phyloP scores from a whole-genome alignment of 257 asterid genomes.

The Craterostigma plantagineum region DNA sequence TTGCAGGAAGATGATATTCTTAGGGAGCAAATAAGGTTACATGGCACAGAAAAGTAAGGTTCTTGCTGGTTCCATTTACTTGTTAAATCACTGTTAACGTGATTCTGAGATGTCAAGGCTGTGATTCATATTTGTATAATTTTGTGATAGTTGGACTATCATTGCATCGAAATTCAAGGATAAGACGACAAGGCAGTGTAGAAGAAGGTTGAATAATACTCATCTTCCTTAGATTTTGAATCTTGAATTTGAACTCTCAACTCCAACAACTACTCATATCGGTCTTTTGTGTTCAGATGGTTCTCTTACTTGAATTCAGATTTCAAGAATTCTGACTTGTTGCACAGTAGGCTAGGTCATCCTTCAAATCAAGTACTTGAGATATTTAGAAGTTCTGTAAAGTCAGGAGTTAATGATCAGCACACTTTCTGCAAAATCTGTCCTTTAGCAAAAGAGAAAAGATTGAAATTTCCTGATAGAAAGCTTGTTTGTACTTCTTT shows the following conservation, averaged over 20 bases:
- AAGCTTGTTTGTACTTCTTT: no score
- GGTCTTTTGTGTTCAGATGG: slow-evolving; percentile 41
- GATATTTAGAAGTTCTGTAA: no score
- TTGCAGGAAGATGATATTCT: slow-evolving; percentile 93
- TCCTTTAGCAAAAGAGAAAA: no score
- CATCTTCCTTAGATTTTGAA: not conserved
- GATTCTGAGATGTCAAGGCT: slow-evolving; percentile 12
- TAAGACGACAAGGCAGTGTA: slow-evolving; percentile 95
- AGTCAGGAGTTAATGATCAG: no score
- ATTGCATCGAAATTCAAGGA: slow-evolving; percentile 87
- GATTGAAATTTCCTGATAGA: no score
- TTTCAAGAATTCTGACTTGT: no score
- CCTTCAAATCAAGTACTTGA: no score
- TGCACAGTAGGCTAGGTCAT: no score
- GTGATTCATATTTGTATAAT: slow-evolving; percentile 4
- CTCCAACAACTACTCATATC: not conserved
- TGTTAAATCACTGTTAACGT: no score
- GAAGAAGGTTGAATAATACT: slow-evolving; percentile 50
- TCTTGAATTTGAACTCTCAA: not conserved
- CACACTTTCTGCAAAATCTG: no score
- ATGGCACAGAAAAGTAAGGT: slow-evolving; percentile 78
- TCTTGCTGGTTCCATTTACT: not conserved
- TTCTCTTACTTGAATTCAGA: slow-evolving; percentile 95
- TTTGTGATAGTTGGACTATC: slow-evolving; percentile 57
- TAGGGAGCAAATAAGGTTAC: slow-evolving; percentile 71